These are phyloP conservation scores for Periconia sp. DNA, from an alignment of 2,329 filamentous ascomycete genomes.

Conservation along the genomic window DNA sequence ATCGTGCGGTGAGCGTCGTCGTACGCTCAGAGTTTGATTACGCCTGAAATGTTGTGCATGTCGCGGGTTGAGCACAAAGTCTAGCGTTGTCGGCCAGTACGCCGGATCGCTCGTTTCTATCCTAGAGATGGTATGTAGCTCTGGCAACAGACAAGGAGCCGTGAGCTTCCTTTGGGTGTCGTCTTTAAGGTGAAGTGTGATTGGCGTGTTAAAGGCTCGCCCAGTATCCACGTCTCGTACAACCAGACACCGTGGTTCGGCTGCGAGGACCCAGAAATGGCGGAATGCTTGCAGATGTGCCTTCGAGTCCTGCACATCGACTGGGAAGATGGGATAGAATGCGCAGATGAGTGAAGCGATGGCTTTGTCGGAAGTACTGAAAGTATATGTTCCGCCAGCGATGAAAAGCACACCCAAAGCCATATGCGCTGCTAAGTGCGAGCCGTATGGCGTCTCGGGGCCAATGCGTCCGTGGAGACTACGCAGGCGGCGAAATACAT, in stretches of 20 bases:
- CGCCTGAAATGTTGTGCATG: conserved; percentile 69
- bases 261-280: conserved; percentile 95
- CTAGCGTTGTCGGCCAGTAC: conserved; percentile 83
- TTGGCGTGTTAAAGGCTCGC: conserved; percentile 75
- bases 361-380: conserved; percentile 86
- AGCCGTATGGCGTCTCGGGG: conserved; percentile 85
- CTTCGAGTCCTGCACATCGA: conserved; percentile 87
- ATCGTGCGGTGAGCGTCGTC: conserved; percentile 66
- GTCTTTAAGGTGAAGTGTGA: conserved; percentile 67
- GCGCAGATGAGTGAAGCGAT: conserved; percentile 85
- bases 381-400: conserved; percentile 89
- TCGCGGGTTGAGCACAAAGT: conserved; percentile 69
- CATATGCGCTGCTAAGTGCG: conserved; percentile 89
- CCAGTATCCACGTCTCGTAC: conserved; percentile 85
- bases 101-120: conserved; percentile 68
- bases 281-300: conserved; percentile 95
- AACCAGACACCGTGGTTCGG: conserved; percentile 86
- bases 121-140: conserved; percentile 66
- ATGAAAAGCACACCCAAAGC: conserved; percentile 91
- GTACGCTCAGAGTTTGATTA: conserved; percentile 76
- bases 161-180: conserved; percentile 41
- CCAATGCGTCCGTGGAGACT: conserved; percentile 88
- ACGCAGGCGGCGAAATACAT: conserved; percentile 82
- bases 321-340: conserved; percentile 93
- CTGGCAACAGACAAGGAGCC: conserved; percentile 67